phyloP scores from a whole-genome alignment of 495 filamentous ascomycete genomes.

The Penicillium argentinense region DNA sequence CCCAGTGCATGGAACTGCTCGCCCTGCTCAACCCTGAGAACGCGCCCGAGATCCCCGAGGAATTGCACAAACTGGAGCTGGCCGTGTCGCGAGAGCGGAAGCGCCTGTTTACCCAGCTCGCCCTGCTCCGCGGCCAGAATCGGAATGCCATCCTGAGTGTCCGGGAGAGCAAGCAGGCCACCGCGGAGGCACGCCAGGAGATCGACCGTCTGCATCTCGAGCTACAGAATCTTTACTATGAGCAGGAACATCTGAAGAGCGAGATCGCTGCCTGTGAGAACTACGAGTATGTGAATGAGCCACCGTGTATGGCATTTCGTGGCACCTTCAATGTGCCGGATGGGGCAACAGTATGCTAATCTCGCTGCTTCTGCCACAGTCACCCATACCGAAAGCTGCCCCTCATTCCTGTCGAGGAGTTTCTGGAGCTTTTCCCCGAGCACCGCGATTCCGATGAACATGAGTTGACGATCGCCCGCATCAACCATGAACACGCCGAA shows the following conservation, averaged over 20 bases:
- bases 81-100: constrained; percentile 78
- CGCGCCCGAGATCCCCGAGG: constrained; percentile 33
- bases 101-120: constrained; percentile 72
- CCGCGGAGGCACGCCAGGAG: constrained; percentile 83
- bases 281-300: constrained; percentile 72
- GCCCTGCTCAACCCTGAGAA: constrained; percentile 52
- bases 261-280: constrained; percentile 90
- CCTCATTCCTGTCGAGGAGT: constrained; percentile 79
- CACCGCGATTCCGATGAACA: constrained; percentile 67
- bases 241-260: constrained; percentile 83
- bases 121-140: constrained; percentile 79
- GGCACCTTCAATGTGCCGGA: not conserved
- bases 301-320: not conserved
- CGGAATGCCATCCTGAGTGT: constrained; percentile 77
- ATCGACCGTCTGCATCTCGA: constrained; percentile 90
- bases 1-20: constrained; percentile 73
- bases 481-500: constrained; percentile 85
- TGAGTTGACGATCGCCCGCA: constrained; percentile 84
- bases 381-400: constrained; percentile 87
- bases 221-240: constrained; percentile 95
- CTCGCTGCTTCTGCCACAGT: constrained; percentile 40
- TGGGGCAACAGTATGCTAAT: not conserved
- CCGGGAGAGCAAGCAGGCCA: constrained; percentile 81
- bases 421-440: constrained; percentile 76
- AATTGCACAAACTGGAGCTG: constrained; percentile 50